These are phyloP conservation scores for Salix viminalis DNA, from an alignment of 345 rosid species.

Conservation along the genomic window DNA sequence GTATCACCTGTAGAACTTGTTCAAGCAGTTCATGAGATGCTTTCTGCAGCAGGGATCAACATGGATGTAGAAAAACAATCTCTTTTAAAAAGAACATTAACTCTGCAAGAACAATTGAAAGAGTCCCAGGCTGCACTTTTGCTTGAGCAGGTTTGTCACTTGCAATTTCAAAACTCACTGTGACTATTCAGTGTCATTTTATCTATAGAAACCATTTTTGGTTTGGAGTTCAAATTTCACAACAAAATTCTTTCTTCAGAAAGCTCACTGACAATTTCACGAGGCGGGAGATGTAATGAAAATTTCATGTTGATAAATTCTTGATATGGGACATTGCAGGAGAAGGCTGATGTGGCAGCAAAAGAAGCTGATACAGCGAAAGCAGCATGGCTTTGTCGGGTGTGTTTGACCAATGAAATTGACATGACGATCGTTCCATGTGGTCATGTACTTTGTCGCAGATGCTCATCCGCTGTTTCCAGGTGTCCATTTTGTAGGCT, in stretches of 20 bases:
- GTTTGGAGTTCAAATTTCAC: not conserved
- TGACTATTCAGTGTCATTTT: not conserved
- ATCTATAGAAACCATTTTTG: not conserved
- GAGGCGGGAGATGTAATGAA: not conserved
- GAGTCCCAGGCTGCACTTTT: slow-evolving; percentile 72
- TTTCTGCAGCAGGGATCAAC: slow-evolving; percentile 82
- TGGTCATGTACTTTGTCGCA: slow-evolving; percentile 82
- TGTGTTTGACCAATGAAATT: slow-evolving; percentile 76
- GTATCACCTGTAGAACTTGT: slow-evolving; percentile 84
- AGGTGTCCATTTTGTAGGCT: slow-evolving; percentile 87
- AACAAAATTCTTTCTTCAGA: not conserved
- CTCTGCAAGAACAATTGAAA: slow-evolving; percentile 73
- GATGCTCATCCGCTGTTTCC: slow-evolving; percentile 76
- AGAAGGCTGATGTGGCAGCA: slow-evolving; percentile 56
- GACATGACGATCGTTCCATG: slow-evolving; percentile 75
- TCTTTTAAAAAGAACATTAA: slow-evolving; percentile 59
- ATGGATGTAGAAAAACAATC: slow-evolving; percentile 79
- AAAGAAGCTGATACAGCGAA: slow-evolving; percentile 88
- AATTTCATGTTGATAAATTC: not conserved
- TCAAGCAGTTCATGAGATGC: slow-evolving; percentile 88
- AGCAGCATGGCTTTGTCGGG: slow-evolving; percentile 80
- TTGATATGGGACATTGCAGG: slow-evolving; percentile 38
- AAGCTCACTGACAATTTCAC: not conserved
- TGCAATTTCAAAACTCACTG: not conserved
- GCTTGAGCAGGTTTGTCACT: slow-evolving; percentile 70